Evolutionary conservation across 1,284 basidiomycete genomes (phyloP), one percentile per base, ranked within the genome.

Genomic region (Sphagnurus paluster): DNA sequence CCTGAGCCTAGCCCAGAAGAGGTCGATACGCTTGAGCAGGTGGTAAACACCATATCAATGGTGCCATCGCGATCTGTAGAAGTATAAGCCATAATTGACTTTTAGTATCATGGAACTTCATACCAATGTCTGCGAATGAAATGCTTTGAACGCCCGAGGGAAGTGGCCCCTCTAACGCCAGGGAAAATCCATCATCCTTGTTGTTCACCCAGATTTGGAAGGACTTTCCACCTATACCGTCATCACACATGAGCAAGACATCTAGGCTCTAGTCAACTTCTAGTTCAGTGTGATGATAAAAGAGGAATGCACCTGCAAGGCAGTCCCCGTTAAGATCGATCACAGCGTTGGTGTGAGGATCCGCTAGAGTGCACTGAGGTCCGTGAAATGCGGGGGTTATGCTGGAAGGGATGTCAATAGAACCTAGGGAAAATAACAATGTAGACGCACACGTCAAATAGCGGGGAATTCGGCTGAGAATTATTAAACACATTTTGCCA

Each of bases 301-400:
- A 30, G 7, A 32, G 13, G 19, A 44, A 21, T 19, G 16, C 28
- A 88, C 90, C 91, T 50, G 93, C 93, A 5, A 98, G 75, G 65
- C 97, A 99, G 65, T 99, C 96, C 10, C 96, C 96, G 56, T 99
- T 85, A 39, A 99, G 70, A 62, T 99, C 96, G 13, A 98, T 79
- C n/a, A 93, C 89, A 0, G 94, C 93, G 62, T 94, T 97, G 62
- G 89, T 94, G 64, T 99, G 97, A 1, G 95, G 94, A 55, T 87
- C 82, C 2, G 90, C 80, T 9, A 96, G 65, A 10, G 72, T 78
- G 67, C 97, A 99, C 33, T 80, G 79, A 14, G 68, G 55, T 9
- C 79, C 82, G 24, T 77, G 65, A 53, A 93, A 79, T 7, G 76
- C 75, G 0, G 87, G 76, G 37, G 25, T 42, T 36, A 58, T 39